Base-by-base conservation (phyloP, 169 alveolate genomes). In the Plasmodium blacklocki region DNA sequence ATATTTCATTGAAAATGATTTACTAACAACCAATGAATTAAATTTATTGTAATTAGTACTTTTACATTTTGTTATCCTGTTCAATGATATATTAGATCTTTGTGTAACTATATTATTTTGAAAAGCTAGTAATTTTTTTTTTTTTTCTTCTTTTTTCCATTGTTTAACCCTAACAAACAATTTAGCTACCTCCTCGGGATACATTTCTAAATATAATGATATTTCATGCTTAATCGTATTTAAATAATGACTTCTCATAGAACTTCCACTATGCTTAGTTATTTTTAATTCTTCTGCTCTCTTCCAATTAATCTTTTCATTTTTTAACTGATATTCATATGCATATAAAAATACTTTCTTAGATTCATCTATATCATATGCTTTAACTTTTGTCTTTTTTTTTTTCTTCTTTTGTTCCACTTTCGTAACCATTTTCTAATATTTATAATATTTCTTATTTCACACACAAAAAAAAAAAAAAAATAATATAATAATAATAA, bases 171-270 rank as follows among this genome's bases (percentile, higher is more conserved):
- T 76, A 32, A 7, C 29, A 49, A 76, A 76, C 19, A 76, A 1
- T 68, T 76, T 76, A 76, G 89, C 89, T 49, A 64, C 89, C 49
- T 76, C 89, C 45, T 76, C 89, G 9, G 89, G 15, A 21, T 76
- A 76, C 89, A 76, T 76, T 58, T 76, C 89, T 68, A 76, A 68
- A 56, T 76, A 76, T 70, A 76, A 64, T 21, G 89, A 76, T 39
- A 76, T 58, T 19, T 76, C 89, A 64, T 76, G 23, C n/a, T 76
- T 76, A 63, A 76, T 76, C 14, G 63, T 49, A 64, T 76, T 76
- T 68, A 76, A 18, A 68, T 76, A 76, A 43, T 76, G 89, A 9
- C 89, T 56, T 23, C 89, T 63, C 89, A 76, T 76, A 18, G 89
- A 76, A 52, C 89, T 49, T 23, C 64, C 89, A 58, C 89, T 76